Conservation (phyloP, 768 basidiomycete genomes). For the Amyloporia xantha region DNA sequence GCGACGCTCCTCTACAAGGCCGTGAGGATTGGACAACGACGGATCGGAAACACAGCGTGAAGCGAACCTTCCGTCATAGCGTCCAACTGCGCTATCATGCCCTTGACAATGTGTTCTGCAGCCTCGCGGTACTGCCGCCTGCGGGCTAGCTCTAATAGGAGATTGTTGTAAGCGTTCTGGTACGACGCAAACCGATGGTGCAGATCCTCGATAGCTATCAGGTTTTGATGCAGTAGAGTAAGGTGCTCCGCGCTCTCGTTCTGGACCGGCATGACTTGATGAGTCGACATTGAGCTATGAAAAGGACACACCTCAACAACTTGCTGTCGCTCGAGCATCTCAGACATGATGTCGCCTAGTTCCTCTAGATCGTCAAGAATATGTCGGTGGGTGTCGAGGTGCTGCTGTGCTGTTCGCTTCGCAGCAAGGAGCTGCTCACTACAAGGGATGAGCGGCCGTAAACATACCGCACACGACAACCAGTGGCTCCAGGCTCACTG, state of each 20-base stretch:
- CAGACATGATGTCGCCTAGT: conserved; percentile 71
- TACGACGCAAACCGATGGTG: conserved; percentile 63
- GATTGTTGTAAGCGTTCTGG: conserved; percentile 64
- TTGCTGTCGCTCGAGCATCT: conserved; percentile 68
- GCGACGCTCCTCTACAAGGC: conserved; percentile 54
- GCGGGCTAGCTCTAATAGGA: conserved; percentile 67
- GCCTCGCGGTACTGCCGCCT: conserved; percentile 61
- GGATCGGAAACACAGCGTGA: neutral
- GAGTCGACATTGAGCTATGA: neutral
- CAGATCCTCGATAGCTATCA: conserved; percentile 56
- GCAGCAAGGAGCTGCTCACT: conserved; percentile 47
- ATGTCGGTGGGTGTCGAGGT: conserved; percentile 41
- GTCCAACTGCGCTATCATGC: conserved; percentile 59
- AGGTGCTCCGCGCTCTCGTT: conserved; percentile 47
- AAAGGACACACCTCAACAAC: conserved; percentile 49
- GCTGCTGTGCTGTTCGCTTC: conserved; percentile 37
- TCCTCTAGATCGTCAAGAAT: conserved; percentile 66
- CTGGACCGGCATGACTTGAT: too few relatives aligned
- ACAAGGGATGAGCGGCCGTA: neutral
- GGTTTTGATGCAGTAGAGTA: conserved; percentile 49
- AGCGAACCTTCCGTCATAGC: conserved; percentile 58
- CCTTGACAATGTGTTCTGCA: conserved; percentile 55
- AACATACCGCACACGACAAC: neutral
- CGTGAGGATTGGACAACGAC: neutral
- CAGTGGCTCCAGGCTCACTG: conserved; percentile 38